Percentiles rank a stretch among this genome's conserved stretches.
These are phyloP conservation scores for Trichosporon inkin DNA, from an alignment of 1,284 basidiomycete genomes.

Conservation along the genomic window DNA sequence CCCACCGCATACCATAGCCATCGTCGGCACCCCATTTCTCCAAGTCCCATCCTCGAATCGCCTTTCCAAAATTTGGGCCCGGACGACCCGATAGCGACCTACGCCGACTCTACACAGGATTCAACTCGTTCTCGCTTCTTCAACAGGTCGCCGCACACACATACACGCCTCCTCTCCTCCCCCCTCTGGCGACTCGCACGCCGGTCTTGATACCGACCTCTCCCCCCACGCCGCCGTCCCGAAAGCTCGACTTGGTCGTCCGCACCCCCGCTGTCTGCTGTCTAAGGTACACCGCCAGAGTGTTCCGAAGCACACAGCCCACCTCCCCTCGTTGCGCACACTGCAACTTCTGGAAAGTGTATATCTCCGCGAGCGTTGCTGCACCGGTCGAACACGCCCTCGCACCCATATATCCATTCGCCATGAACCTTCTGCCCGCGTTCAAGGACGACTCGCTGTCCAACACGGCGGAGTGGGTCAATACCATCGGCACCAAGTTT, in stretches of 20 bases:
- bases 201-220: neutral
- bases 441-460: conserved; percentile 14
- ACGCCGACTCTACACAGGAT: conserved; percentile 1
- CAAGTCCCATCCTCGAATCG: neutral
- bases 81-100: conserved; percentile 6
- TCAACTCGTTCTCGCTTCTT: conserved; percentile 2
- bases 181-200: neutral
- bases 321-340: too few species aligned
- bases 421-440: conserved; percentile 15
- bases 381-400: neutral
- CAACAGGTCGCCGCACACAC: conserved; percentile 1
- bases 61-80: conserved; percentile 7
- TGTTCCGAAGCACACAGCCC: too few species aligned
- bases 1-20: neutral
- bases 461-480: conserved; percentile 16
- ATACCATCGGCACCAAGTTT: conserved; percentile 14
- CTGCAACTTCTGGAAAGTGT: neutral
- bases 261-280: neutral
- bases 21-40: neutral
- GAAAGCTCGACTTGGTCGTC: too few species aligned
- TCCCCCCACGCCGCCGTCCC: neutral
- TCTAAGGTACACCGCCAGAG: too few species aligned
- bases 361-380: too few species aligned
- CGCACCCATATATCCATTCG: neutral
- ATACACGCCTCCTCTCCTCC: neutral